These are phyloP conservation scores for Termitomyces sp. DNA, from an alignment of 768 basidiomycete genomes.

Conservation along the genomic window DNA sequence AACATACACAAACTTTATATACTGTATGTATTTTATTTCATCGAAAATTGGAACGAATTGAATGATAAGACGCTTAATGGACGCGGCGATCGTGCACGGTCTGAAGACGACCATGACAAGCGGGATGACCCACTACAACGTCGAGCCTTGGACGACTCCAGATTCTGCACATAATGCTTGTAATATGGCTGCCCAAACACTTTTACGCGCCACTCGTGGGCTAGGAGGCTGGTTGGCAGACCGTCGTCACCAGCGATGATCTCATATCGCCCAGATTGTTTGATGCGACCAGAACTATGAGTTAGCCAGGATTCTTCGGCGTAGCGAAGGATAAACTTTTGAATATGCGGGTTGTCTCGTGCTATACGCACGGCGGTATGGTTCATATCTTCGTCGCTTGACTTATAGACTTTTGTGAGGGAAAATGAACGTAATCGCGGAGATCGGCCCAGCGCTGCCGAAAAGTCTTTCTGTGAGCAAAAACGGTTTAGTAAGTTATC, in stretches of 20 bases:
- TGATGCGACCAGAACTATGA: conserved; percentile 23
- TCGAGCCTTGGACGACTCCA: conserved; percentile 10
- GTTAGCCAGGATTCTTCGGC: conserved; percentile 31
- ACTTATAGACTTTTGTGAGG: conserved; percentile 29
- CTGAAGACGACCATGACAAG: conserved; percentile 12
- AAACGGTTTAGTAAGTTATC: neutral
- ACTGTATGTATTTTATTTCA: neutral
- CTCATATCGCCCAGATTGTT: conserved; percentile 27
- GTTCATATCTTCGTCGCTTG: conserved; percentile 28
- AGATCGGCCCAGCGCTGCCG: conserved; percentile 19
- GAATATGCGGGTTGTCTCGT: conserved; percentile 25
- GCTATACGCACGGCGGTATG: conserved; percentile 23
- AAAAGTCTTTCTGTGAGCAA: conserved; percentile 24
- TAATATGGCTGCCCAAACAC: conserved; percentile 13
- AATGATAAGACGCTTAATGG: conserved; percentile 12
- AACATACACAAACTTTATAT: neutral
- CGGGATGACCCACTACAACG: conserved; percentile 9
- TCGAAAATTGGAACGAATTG: conserved; percentile 6
- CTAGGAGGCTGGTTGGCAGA: conserved; percentile 9
- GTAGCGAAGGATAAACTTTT: conserved; percentile 25
- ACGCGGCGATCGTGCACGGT: conserved; percentile 10
- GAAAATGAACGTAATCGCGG: conserved; percentile 26
- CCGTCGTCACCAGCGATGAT: conserved; percentile 11
- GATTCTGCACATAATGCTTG: conserved; percentile 9
- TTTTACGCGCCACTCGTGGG: conserved; percentile 13